A percentile compares a stretch with the other conserved stretches of the same genome.
Evolutionary conservation across 805 yeast species (phyloP).

Genomic region (Torulaspora microellipsoides): DNA sequence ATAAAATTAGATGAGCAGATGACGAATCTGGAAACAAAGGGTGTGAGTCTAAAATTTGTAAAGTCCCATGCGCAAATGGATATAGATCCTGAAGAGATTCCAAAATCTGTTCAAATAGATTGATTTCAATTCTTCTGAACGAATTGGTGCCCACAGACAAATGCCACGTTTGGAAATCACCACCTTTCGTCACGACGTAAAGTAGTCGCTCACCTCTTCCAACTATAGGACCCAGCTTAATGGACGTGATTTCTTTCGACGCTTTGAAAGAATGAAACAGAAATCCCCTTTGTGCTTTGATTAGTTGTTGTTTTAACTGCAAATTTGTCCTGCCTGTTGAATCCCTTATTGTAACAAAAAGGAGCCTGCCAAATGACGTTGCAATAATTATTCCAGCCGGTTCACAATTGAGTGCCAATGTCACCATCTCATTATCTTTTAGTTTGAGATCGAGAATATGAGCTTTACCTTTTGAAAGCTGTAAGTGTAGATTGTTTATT

Average conservation of each 20-base stretch:
- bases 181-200: constrained; percentile 40
- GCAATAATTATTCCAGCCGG: constrained; percentile 72
- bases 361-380: constrained; percentile 64
- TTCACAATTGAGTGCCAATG: constrained; percentile 54
- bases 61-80: constrained; percentile 47
- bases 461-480: constrained; percentile 27
- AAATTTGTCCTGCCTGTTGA: constrained; percentile 55
- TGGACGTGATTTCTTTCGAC: constrained; percentile 47
- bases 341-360: constrained; percentile 61
- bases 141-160: constrained; percentile 40
- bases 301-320: constrained; percentile 24
- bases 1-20: constrained; percentile 45
- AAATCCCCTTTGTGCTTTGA: constrained; percentile 36
- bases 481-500: constrained; percentile 27
- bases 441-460: constrained; percentile 24
- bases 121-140: constrained; percentile 36
- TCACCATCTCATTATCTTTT: constrained; percentile 46
- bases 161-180: constrained; percentile 47
- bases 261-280: constrained; percentile 27
- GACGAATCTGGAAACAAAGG: constrained; percentile 39
- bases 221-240: constrained; percentile 49
- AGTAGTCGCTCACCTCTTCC: constrained; percentile 48
- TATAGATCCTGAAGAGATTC: constrained; percentile 44
- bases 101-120: constrained; percentile 36
- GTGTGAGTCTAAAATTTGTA: constrained; percentile 60